Base-by-base conservation (phyloP, 305 asterid genomes). In the Fraxinus sp. region DNA sequence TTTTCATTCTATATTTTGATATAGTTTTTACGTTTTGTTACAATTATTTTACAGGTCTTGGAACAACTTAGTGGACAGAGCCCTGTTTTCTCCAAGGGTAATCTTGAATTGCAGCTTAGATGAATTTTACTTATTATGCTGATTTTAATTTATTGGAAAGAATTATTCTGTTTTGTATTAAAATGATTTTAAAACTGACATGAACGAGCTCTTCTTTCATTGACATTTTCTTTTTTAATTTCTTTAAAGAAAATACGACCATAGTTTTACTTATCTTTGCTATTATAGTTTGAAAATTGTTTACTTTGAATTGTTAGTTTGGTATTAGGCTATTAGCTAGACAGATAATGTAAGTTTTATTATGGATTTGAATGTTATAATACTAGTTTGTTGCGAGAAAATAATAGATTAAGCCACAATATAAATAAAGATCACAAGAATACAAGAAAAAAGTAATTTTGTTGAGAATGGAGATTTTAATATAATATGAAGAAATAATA, bases 31-130 rank as follows among this genome's bases (percentile, higher is more conserved):
- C 3, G 49, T 80, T 74, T 11, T 18, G 78, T 18, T 3, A 72
- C 26, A 4, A 59, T 59, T n/a, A 5, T 62, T 7, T 62, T 20
- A 62, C 30, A 89, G 92, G 92, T 89, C 18, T 83, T 88, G 86
- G 90, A 88, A 49, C 91, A 88, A 74, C 90, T 88, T 16, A 89
- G 92, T 57, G 90, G 90, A 6, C 92, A 88, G 39, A 5, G 84
- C 33, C 91, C 91, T 16, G 91, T 90, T 71, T 90, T 88, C 84
- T 90, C 90, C 44, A 90, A 87, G 82, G 91, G 92, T 88, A 85
- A 3, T 62, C 6, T 62, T 22, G 13, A 20, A 62, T 62, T 0
- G 71, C 24, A 7, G 71, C 71, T 62, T 7, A 20, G 30, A 62
- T 20, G 68, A 62, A 20, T 20, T 20, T 62, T 62, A 20, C 4